A percentile compares a stretch with the other conserved stretches of the same genome.
These are phyloP conservation scores for Sporothrix globosa DNA, from an alignment of 2,329 filamentous ascomycete genomes.

Conservation along the genomic window DNA sequence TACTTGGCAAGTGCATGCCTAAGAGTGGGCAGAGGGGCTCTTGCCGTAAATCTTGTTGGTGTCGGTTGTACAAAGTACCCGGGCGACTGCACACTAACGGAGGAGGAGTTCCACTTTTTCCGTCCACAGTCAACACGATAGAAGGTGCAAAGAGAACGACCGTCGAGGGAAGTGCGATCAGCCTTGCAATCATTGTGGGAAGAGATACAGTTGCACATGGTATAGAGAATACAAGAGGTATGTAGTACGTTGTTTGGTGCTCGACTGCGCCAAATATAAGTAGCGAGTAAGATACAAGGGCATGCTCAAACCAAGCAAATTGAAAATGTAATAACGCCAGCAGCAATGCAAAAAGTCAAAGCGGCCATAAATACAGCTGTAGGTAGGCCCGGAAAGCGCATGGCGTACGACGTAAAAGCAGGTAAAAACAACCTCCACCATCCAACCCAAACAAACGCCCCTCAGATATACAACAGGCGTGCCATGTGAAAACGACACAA, in stretches of 20 bases:
- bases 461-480: too few relatives aligned
- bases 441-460: background rate
- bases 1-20: background rate
- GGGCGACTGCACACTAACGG: background rate
- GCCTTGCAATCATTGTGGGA: background rate
- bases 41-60: constrained; percentile 2
- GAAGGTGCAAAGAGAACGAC: constrained; percentile 16
- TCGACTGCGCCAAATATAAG: too few relatives aligned
- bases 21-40: constrained; percentile 6
- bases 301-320: too few relatives aligned
- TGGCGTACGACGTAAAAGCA: background rate
- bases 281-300: too few relatives aligned
- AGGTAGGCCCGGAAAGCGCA: too few relatives aligned
- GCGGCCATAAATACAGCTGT: too few relatives aligned
- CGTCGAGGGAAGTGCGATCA: background rate
- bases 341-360: too few relatives aligned
- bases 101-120: constrained; percentile 4
- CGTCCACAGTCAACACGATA: background rate
- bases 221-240: background rate
- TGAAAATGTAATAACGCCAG: too few relatives aligned
- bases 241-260: background rate
- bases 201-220: background rate
- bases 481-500: too few relatives aligned
- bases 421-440: background rate
- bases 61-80: too few relatives aligned